A percentile compares a stretch with the other conserved stretches of the same genome.
phyloP scores from a whole-genome alignment of 2,329 filamentous ascomycete species.

The Claviceps fusiformis region DNA sequence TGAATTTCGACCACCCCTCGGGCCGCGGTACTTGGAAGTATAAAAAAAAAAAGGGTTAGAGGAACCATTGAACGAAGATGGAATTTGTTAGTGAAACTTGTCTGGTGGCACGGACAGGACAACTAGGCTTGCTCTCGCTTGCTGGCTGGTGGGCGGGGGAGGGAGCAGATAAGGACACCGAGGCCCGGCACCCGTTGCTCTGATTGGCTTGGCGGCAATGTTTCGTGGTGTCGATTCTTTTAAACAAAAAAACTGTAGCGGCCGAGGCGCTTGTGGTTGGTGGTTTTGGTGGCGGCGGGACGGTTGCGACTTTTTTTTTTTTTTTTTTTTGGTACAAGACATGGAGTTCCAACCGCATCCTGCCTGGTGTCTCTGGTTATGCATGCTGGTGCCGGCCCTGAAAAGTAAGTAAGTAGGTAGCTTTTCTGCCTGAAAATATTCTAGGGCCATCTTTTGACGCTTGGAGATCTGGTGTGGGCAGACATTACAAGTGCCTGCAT shows the following conservation, averaged over 20 bases:
- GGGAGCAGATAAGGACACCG: slow-evolving; percentile 23
- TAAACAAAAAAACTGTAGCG: slow-evolving; percentile 7
- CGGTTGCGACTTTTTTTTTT: not conserved
- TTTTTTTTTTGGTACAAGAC: no score
- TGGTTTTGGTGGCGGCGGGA: not conserved
- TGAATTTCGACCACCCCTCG: no score
- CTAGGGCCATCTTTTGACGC: no score
- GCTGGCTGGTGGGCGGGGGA: slow-evolving; percentile 10
- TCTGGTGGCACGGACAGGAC: not conserved
- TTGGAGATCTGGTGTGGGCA: no score
- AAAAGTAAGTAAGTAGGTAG: no score
- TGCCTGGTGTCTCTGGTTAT: no score
- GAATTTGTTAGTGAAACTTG: not conserved
- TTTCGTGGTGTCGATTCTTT: slow-evolving; percentile 29
- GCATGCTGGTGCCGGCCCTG: no score
- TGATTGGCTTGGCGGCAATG: slow-evolving; percentile 24
- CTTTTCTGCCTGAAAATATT: no score
- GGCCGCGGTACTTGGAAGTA: no score
- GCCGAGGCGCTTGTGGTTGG: not conserved
- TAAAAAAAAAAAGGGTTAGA: not conserved
- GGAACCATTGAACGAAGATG: not conserved
- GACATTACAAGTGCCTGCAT: no score
- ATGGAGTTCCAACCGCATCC: no score
- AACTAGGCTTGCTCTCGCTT: slow-evolving; percentile 13
- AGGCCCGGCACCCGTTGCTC: slow-evolving; percentile 3